These are phyloP conservation scores for Agarophyton chilense DNA, from an alignment of 23 red algal genomes.

Conservation along the genomic window DNA sequence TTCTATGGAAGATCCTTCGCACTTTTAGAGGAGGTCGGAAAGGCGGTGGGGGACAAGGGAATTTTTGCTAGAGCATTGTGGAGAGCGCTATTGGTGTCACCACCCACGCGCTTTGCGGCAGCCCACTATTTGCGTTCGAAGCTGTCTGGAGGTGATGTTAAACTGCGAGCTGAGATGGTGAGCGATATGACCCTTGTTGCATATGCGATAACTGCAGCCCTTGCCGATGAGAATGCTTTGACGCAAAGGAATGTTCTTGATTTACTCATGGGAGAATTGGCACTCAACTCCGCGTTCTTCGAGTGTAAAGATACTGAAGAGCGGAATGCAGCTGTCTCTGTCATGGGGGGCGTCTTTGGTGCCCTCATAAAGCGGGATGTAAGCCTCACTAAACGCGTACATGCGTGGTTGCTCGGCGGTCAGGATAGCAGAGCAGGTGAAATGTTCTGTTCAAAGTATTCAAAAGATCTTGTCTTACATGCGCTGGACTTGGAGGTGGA, in stretches of 20 bases:
- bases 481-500: slow-evolving; percentile 46
- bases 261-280: slow-evolving; percentile 62
- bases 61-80: slow-evolving; percentile 61
- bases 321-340: slow-evolving; percentile 31
- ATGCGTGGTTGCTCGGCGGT: slow-evolving; percentile 75
- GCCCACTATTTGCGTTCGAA: slow-evolving; percentile 51
- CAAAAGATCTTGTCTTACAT: slow-evolving; percentile 38
- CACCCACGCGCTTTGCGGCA: slow-evolving; percentile 66
- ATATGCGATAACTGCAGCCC: slow-evolving; percentile 68
- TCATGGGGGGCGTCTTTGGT: slow-evolving; percentile 71
- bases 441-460: slow-evolving; percentile 40
- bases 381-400: slow-evolving; percentile 78
- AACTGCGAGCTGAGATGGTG: slow-evolving; percentile 40
- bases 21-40: slow-evolving; percentile 63
- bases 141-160: slow-evolving; percentile 40
- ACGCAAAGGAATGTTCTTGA: slow-evolving; percentile 75
- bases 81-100: slow-evolving; percentile 65
- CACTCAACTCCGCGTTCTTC: slow-evolving; percentile 73
- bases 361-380: slow-evolving; percentile 69
- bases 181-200: slow-evolving; percentile 71
- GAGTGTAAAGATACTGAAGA: slow-evolving; percentile 13
- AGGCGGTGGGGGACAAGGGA: slow-evolving; percentile 9
- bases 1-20: slow-evolving; percentile 46
- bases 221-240: slow-evolving; percentile 72
- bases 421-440: slow-evolving; percentile 30